Conservation (phyloP, 2,329 filamentous ascomycete genomes). For the Sclerotinia trifoliorum region DNA sequence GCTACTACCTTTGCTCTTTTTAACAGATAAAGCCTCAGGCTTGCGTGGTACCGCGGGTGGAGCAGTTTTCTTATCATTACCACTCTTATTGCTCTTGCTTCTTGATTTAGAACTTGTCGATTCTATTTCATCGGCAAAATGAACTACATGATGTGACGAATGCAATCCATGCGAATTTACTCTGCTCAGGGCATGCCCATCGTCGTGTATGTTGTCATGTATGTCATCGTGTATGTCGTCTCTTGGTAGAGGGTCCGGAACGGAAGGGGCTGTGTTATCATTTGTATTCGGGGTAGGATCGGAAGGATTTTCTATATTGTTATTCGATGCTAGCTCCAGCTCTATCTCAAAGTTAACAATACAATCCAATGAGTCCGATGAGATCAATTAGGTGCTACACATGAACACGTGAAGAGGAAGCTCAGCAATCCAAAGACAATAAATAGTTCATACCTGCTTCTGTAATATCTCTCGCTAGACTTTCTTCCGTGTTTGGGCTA, state of each 20-base stretch:
- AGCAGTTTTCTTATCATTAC: slow-evolving; percentile 9
- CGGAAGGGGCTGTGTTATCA: neutral
- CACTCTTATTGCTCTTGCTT: slow-evolving; percentile 9
- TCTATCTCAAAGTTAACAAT: neutral
- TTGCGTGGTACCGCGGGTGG: slow-evolving; percentile 10
- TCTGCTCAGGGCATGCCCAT: neutral
- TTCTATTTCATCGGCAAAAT: neutral
- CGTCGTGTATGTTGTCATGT: neutral
- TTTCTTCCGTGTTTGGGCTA: neutral
- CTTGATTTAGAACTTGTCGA: slow-evolving; percentile 21
- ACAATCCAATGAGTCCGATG: neutral
- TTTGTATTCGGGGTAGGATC: neutral
- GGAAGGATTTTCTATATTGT: neutral
- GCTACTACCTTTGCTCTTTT: neutral
- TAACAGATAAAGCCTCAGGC: neutral
- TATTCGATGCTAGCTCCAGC: neutral
- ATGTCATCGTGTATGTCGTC: neutral
- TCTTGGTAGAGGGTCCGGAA: neutral
- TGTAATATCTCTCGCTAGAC: neutral
- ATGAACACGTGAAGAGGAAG: slow-evolving; percentile 14
- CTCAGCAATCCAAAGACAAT: neutral
- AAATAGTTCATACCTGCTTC: slow-evolving; percentile 18
- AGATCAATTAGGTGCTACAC: neutral
- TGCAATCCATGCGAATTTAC: slow-evolving; percentile 2
- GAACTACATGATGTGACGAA: slow-evolving; percentile 6